A percentile compares a stretch with the other conserved stretches of the same genome.
Evolutionary conservation across 2,329 filamentous ascomycete species (phyloP).

Genomic region (Colletotrichum caudatum): DNA sequence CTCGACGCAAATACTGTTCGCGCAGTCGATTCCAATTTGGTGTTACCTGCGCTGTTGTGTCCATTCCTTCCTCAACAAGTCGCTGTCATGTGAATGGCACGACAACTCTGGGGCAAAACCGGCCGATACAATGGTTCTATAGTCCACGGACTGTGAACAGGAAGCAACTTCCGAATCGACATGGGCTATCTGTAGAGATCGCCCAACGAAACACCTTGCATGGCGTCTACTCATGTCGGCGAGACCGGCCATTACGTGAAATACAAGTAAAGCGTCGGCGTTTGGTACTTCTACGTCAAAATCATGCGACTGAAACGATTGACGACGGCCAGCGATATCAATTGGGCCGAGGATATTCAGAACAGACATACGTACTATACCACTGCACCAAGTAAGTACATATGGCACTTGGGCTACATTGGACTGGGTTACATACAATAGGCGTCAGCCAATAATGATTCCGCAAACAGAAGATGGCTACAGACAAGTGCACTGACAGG

Average conservation of each 20-base stretch:
- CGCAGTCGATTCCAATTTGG: conserved; percentile 25
- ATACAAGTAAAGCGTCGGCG: conserved; percentile 5
- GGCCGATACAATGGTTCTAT: too few relatives aligned
- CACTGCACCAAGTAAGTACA: background rate
- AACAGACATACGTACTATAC: background rate
- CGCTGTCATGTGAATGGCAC: conserved; percentile 23
- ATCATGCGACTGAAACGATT: conserved; percentile 16
- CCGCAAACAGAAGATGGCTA: background rate
- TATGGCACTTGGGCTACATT: conserved; percentile 13
- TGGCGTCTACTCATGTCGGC: background rate
- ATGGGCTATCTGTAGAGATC: background rate
- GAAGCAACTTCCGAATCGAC: background rate
- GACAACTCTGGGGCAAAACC: background rate
- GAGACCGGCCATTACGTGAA: conserved; percentile 7
- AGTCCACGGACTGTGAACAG: background rate
- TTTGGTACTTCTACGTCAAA: conserved; percentile 12
- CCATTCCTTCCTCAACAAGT: conserved; percentile 17
- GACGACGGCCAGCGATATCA: background rate
- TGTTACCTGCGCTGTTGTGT: conserved; percentile 20
- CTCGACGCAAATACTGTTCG: conserved; percentile 32
- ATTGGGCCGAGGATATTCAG: background rate
- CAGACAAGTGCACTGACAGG: background rate
- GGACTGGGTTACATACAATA: background rate
- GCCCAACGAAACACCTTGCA: conserved; percentile 9
- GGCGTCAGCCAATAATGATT: too few relatives aligned